Evolutionary conservation across 768 basidiomycete genomes (phyloP), one percentile per base, ranked within the genome.

Genomic region (Tricholoma matsutake): DNA sequence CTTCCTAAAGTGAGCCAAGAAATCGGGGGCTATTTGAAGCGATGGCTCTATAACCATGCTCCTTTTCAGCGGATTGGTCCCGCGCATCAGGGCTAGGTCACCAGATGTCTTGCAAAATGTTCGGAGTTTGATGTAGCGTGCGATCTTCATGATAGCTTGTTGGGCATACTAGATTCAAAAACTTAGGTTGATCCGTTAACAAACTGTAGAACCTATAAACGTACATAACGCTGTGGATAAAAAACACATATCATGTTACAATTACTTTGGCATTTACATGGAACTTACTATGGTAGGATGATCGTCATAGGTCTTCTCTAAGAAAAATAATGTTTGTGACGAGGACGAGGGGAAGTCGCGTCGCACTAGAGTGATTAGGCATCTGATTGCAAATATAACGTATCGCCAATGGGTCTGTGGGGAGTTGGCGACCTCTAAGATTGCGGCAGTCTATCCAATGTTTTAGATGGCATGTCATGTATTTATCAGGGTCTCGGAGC

Each of bases 331-430:
- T 37, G 86, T 72, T 61, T 86, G 85, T 14, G 75, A 70, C 0
- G 79, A 63, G 25, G 77, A 76, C 58, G 82, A 71, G 11, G 86
- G 82, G 1, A 67, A 68, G 70, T 94, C 92, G 1, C 85, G 83
- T 18, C 91, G 79, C 52, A 92, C 77, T 13, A 93, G 74, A 3
- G 89, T 83, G 28, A 89, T 81, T 14, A 93, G 76, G 67, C 84
- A 83, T 58, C 88, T 79, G 29, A 86, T 78, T 9, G 90, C 89
- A 37, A 85, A 84, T 43, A 92, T 88, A 6, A 79, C 76, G 69
- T 94, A 94, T 58, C 86, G 82, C 92, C 92, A 93, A 68, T 94
- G 92, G 4, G 88, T 92, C 14, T 77, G 72, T 3, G 81, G 65
- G 28, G 85, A 83, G 20, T 83, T 78, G 1, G 84, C 90, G 37